These are phyloP conservation scores for Trichoderma gracile DNA, from an alignment of 2,329 filamentous ascomycete species.

Conservation along the genomic window DNA sequence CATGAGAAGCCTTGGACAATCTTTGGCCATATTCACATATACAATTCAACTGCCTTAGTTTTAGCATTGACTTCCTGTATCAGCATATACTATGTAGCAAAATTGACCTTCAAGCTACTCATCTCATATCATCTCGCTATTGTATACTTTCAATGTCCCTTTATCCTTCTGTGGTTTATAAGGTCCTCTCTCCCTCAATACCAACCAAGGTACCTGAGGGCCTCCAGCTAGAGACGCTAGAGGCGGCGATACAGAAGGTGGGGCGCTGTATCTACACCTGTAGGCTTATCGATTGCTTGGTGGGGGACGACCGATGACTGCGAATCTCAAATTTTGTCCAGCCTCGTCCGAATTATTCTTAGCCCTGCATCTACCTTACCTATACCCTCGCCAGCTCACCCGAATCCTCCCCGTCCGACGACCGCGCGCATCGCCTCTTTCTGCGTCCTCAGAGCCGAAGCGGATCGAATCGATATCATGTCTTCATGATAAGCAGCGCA, in stretches of 20 bases:
- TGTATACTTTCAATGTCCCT: too few relatives aligned
- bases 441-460: background rate
- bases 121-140: too few relatives aligned
- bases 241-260: background rate
- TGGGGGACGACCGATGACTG: slow-evolving; percentile 33
- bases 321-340: slow-evolving; percentile 25
- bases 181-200: background rate
- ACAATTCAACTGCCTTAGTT: too few relatives aligned
- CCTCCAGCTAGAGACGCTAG: background rate
- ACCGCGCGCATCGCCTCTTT: background rate
- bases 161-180: too few relatives aligned
- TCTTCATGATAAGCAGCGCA: slow-evolving; percentile 11
- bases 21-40: too few relatives aligned
- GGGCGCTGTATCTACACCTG: slow-evolving; percentile 11
- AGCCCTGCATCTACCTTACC: background rate
- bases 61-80: too few relatives aligned
- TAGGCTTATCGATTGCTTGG: slow-evolving; percentile 31
- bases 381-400: background rate
- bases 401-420: background rate
- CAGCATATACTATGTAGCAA: too few relatives aligned
- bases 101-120: too few relatives aligned
- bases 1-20: too few relatives aligned
- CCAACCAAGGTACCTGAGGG: too few relatives aligned
- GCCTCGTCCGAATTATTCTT: slow-evolving; percentile 1
- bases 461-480: slow-evolving; percentile 13